These are phyloP conservation scores for Candida wancherniae DNA, from an alignment of 805 yeast species.

Conservation along the genomic window DNA sequence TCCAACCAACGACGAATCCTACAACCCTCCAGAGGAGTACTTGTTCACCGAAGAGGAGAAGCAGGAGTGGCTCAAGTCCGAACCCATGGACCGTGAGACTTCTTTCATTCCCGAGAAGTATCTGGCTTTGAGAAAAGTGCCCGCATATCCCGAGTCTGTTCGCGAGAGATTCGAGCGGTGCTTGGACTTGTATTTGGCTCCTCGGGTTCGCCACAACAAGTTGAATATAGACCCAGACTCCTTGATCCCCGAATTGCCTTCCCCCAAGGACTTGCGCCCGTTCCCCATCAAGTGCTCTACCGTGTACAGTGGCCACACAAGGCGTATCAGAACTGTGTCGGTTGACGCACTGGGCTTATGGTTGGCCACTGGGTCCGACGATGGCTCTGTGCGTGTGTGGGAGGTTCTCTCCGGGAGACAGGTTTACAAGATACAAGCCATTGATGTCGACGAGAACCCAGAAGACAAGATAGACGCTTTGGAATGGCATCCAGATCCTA, in stretches of 20 bases:
- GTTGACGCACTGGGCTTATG: slow-evolving; percentile 89
- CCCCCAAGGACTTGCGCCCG: slow-evolving; percentile 94
- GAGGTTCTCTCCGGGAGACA: slow-evolving; percentile 94
- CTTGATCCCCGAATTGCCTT: slow-evolving; percentile 90
- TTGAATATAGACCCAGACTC: slow-evolving; percentile 94
- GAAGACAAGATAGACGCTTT: slow-evolving; percentile 78
- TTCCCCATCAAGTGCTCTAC: slow-evolving; percentile 93
- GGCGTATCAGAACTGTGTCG: slow-evolving; percentile 73
- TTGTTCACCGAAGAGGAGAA: slow-evolving; percentile 73
- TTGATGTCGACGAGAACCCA: slow-evolving; percentile 47
- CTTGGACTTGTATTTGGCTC: slow-evolving; percentile 90
- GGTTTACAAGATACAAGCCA: slow-evolving; percentile 59
- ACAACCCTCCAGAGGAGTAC: slow-evolving; percentile 97
- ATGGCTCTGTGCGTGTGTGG: slow-evolving; percentile 95
- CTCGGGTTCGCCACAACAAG: slow-evolving; percentile 88
- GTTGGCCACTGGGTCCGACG: slow-evolving; percentile 97
- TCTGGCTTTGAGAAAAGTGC: slow-evolving; percentile 80
- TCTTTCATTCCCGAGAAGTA: slow-evolving; percentile 81
- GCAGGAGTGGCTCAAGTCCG: slow-evolving; percentile 62
- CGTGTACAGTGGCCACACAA: slow-evolving; percentile 75
- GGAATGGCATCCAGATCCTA: slow-evolving; percentile 84
- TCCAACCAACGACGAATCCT: slow-evolving; percentile 94
- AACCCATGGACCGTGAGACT: slow-evolving; percentile 72
- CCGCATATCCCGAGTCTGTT: slow-evolving; percentile 81
- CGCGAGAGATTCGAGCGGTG: slow-evolving; percentile 93